Evolutionary conservation across 2,329 filamentous ascomycete genomes (phyloP), one percentile per base, ranked within the genome.

Genomic region (Curvularia eragrostidis): DNA sequence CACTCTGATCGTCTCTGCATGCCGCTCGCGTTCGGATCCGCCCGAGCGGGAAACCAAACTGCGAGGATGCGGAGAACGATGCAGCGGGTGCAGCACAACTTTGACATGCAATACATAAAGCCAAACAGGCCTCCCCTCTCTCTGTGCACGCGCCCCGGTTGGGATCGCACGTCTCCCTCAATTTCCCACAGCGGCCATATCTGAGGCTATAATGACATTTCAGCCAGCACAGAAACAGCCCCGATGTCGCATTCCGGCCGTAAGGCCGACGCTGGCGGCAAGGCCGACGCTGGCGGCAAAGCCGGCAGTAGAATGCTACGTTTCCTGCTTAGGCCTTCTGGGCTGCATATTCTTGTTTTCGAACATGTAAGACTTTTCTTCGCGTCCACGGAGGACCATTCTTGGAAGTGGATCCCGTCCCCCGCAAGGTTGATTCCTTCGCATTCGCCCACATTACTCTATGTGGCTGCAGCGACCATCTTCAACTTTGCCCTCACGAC

Each of bases 331-430:
- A 23, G 55, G 24, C 43, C 24, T 24, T 41, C 54, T 48, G 54
- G 52, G 26, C 26, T 59, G 52, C 52, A 52, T 47, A 58, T 58
- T 55, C 55, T 52, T 32, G 55, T 55, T 59, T 56, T 56, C 26
- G 19, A 13, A 43, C 24, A 30, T 36, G 46, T 38, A 36, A 48
- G 26, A 52, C 51, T 34, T 21, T 36, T 36, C 34, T 36, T 36
- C 7, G 30, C 15, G 36, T 13, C n/a, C 21, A 38, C 18, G 18
- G 19, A 23, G 48, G 38, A 24, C 15, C 19, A 12, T 26, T 28
- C 49, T 43, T 43, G 50, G 54, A 15, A 42, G 18, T 32, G 18
- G 23, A 23, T n/a, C 21, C 49, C 34, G 48, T 23, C 26, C 12
- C 36, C 19, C 26, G 24, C 41, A 26, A 39, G n/a, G 21, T 7